Evolutionary conservation across 176 grass and related monocot genomes (phyloP).

Genomic region (Oryza officinalis): DNA sequence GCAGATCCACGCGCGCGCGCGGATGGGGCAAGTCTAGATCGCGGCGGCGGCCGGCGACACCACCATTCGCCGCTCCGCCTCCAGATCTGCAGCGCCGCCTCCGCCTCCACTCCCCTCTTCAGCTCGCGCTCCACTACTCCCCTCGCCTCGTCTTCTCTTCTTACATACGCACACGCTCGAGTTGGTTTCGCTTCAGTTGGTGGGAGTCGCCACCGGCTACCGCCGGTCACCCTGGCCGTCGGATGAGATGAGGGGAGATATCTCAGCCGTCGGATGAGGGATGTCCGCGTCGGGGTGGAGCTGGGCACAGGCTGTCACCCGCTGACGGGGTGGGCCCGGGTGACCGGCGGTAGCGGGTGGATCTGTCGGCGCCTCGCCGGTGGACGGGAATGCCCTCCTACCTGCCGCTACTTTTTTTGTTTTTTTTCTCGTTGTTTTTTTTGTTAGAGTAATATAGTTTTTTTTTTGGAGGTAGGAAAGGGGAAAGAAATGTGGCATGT

Average conservation of each 20-base stretch:
- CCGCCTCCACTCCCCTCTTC: not conserved
- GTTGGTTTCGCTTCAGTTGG: conserved; percentile 33
- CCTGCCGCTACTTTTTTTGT: conserved; percentile 6
- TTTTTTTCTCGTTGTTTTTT: not conserved
- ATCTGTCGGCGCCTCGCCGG: conserved; percentile 44
- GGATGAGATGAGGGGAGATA: rapidly evolving
- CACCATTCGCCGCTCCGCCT: conserved; percentile 38
- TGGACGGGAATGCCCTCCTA: conserved; percentile 51
- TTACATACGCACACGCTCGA: conserved; percentile 20
- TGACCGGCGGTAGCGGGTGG: conserved; percentile 38
- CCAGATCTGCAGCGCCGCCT: conserved; percentile 22
- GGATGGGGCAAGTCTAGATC: not conserved
- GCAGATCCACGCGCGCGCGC: too few relatives aligned
- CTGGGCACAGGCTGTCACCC: conserved; percentile 33
- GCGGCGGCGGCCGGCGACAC: not conserved
- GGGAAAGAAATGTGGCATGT: conserved; percentile 39
- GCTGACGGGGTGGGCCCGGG: not conserved
- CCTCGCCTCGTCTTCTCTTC: not conserved
- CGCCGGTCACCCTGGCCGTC: conserved; percentile 27
- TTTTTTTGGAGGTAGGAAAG: not conserved
- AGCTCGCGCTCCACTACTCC: not conserved
- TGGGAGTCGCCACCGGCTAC: conserved; percentile 41
- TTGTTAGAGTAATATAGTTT: too few relatives aligned
- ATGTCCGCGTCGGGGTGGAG: conserved; percentile 17
- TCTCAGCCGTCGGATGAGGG: not conserved